Evolutionary conservation across 192 early-diverging fungal genomes (phyloP), one percentile per base, ranked within the genome.

Genomic region (Phlyctochytrium bullatum): DNA sequence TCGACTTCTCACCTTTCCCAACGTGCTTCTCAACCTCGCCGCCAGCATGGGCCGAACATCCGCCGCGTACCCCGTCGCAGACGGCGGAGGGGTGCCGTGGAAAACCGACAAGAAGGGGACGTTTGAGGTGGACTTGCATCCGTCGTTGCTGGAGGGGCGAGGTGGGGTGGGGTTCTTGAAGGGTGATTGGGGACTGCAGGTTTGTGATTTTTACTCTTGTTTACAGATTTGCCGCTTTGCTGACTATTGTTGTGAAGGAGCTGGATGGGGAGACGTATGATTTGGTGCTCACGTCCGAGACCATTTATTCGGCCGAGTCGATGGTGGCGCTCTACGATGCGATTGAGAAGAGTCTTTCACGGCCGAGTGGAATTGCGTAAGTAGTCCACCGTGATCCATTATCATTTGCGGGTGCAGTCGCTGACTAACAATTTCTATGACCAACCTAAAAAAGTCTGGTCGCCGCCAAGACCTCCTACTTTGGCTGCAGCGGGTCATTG

Each of bases 391-490:
- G 3, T 2, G 2, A 64, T 20, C 2, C 36, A 6, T 30, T 3
- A 34, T 3, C 4, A 27, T 54, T 59, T 23, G 14, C 10, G 2
- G 35, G 25, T 17, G n/a, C n/a, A n/a, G n/a, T n/a, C n/a, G n/a
- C n/a, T n/a, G n/a, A n/a, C n/a, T n/a, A n/a, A n/a, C n/a, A n/a
- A n/a, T n/a, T n/a, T n/a, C n/a, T n/a, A n/a, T n/a, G n/a, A n/a
- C n/a, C n/a, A n/a, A n/a, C n/a, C n/a, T n/a, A n/a, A n/a, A n/a
- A n/a, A n/a, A 87, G 88, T 10, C 87, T 89, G 32, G 82, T 98
- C 4, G 93, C 94, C 20, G 94, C 94, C 64, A 98, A 98, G 68
- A 86, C 90, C 0, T 88, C 89, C 3, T 98, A 98, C 73, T 98
- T 98, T 88, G 96, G 96, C 25, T 93, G 94, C 1, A 85, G 89